Evolutionary conservation across 345 rosid genomes (phyloP).

Genomic region (Boechera divaricarpa): DNA sequence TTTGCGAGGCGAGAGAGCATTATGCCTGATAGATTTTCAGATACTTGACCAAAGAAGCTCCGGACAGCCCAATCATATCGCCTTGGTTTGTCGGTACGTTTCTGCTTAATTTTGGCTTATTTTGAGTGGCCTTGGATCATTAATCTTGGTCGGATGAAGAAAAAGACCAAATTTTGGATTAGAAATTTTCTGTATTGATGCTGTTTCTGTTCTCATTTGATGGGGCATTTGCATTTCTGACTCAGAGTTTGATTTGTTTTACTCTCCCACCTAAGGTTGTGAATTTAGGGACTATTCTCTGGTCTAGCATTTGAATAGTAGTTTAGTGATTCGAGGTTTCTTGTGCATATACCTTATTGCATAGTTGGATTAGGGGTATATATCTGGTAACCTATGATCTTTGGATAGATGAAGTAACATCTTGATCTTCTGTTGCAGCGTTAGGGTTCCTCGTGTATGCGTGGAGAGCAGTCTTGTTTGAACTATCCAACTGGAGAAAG

Average conservation of each 20-base stretch:
- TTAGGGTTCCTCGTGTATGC: slow-evolving; percentile 72
- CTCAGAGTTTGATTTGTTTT: neutral
- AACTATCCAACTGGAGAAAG: slow-evolving; percentile 75
- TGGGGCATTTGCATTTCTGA: neutral
- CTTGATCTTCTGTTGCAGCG: slow-evolving; percentile 54
- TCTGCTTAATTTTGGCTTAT: neutral
- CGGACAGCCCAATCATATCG: slow-evolving; percentile 71
- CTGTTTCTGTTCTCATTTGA: slow-evolving; percentile 1
- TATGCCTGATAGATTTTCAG: slow-evolving; percentile 82
- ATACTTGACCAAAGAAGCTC: slow-evolving; percentile 81
- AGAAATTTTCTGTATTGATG: neutral
- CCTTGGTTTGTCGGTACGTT: slow-evolving; percentile 81
- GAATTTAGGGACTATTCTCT: neutral
- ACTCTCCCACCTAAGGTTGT: neutral
- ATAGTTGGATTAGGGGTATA: neutral
- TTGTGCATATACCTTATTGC: neutral
- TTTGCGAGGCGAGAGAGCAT: slow-evolving; percentile 75
- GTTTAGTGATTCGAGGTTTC: neutral
- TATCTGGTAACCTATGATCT: neutral
- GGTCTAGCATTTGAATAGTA: neutral
- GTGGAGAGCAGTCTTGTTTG: slow-evolving; percentile 88
- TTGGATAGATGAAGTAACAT: neutral
- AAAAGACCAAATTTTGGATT: neutral
- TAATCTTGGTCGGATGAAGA: too few relatives aligned
- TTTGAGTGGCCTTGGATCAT: neutral